Conservation (phyloP, 2,329 filamentous ascomycete species). For the Xylaria digitata region DNA sequence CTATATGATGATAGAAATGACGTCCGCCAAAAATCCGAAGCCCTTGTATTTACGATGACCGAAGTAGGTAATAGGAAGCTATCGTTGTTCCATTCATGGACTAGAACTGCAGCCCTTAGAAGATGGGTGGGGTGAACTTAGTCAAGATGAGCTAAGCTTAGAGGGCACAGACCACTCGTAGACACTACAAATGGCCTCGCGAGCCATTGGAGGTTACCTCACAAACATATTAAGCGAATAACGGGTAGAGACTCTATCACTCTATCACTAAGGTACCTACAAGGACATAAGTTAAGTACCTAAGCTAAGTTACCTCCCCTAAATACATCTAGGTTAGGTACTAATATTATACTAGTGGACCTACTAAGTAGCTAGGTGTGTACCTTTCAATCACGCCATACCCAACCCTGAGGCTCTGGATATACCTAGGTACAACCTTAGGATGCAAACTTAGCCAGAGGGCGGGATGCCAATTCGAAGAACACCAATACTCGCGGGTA, state of each 20-base stretch:
- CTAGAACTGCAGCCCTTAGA: no score
- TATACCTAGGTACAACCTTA: neutral
- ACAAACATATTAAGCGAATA: no score
- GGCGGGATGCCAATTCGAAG: neutral
- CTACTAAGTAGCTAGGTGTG: no score
- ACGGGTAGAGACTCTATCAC: no score
- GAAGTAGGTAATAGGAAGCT: neutral
- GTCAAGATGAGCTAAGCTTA: neutral
- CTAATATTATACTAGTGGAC: neutral
- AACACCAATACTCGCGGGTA: neutral
- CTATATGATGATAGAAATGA: neutral
- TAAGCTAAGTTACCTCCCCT: no score
- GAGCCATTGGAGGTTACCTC: no score
- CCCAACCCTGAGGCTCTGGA: neutral
- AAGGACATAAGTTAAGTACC: no score
- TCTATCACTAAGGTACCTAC: no score
- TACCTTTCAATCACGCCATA: neutral
- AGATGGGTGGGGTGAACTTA: slow-evolving; percentile 8
- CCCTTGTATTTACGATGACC: neutral
- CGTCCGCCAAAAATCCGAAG: neutral
- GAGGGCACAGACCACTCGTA: slow-evolving; percentile 12
- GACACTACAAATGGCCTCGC: no score
- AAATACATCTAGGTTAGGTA: neutral
- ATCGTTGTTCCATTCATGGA: neutral
- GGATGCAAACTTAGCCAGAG: neutral